Evolutionary conservation across 129 eudicot species (phyloP), one percentile per base, ranked within the genome.

Genomic region (Flaveria linearis): DNA sequence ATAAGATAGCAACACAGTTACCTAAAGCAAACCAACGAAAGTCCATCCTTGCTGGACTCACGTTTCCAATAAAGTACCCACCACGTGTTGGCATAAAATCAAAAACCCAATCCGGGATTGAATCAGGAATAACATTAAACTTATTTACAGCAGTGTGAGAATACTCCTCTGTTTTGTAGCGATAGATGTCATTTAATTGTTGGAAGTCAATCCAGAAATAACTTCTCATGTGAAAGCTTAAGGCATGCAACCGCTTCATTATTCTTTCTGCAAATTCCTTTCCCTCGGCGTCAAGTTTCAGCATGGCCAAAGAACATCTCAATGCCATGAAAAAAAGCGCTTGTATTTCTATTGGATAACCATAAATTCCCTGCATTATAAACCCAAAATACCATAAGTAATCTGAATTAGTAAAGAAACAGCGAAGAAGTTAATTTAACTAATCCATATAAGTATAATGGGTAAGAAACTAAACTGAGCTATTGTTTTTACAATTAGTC

Each of bases 41-140:
- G 62, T 90, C 96, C 92, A 90, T 90, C 73, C 92, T 81, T 1
- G 96, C 96, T 12, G 96, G 96, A 36, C 96, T 90, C 22, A 90
- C 96, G 75, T 90, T 90, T 2, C 96, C 96, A 46, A 90, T 82
- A 73, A 90, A 90, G 82, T 90, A 90, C 46, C 96, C 69, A 14
- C 69, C 69, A n/a, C 69, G 69, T 30, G 69, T 63, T 7, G 69
- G 69, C 69, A 63, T 63, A 63, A 63, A 63, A 63, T 63, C 69
- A 63, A 63, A 63, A 30, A 63, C 69, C 69, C 69, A 63, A 30
- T 63, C 69, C 7, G 69, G 69, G 69, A 63, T 63, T 63, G 69
- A 63, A 33, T 63, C 69, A 63, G 69, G 69, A 63, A 63, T 63
- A 63, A 63, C 69, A 63, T 63, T 63, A 30, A 63, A 63, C 69